phyloP scores from a whole-genome alignment of 2,329 filamentous ascomycete species.

The Alternaria triticimaculans region DNA sequence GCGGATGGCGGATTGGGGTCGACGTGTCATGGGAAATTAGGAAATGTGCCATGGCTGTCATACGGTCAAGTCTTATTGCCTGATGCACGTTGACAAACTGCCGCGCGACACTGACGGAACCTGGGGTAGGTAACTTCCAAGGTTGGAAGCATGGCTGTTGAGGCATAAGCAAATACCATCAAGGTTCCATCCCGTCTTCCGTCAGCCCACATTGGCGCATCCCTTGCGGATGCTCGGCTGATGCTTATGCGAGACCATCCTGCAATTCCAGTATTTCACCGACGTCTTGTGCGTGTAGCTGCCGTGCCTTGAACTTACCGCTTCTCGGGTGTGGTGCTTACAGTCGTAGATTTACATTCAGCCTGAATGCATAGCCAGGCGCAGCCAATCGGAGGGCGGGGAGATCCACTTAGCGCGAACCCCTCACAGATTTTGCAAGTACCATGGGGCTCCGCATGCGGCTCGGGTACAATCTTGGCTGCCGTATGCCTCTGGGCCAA shows the following conservation, averaged over 20 bases:
- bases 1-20: background rate
- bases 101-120: background rate
- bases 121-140: background rate
- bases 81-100: background rate
- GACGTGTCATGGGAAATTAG: background rate
- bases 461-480: constrained; percentile 16
- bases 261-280: background rate
- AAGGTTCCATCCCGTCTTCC: background rate
- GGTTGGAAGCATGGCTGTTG: background rate
- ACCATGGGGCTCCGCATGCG: constrained; percentile 25
- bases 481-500: constrained; percentile 1
- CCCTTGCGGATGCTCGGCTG: background rate
- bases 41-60: background rate
- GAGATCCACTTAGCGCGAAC: constrained; percentile 14
- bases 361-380: constrained; percentile 28
- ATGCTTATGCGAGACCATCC: background rate
- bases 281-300: background rate
- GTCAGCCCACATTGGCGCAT: background rate
- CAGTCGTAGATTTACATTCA: constrained; percentile 17
- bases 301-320: background rate
- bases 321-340: background rate
- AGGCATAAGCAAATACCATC: background rate
- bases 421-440: constrained; percentile 17
- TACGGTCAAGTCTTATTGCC: background rate
- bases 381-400: constrained; percentile 13